A percentile compares a stretch with the other conserved stretches of the same genome.
Conservation (phyloP, 2,329 filamentous ascomycete species). For the Diaporthe capsici region DNA sequence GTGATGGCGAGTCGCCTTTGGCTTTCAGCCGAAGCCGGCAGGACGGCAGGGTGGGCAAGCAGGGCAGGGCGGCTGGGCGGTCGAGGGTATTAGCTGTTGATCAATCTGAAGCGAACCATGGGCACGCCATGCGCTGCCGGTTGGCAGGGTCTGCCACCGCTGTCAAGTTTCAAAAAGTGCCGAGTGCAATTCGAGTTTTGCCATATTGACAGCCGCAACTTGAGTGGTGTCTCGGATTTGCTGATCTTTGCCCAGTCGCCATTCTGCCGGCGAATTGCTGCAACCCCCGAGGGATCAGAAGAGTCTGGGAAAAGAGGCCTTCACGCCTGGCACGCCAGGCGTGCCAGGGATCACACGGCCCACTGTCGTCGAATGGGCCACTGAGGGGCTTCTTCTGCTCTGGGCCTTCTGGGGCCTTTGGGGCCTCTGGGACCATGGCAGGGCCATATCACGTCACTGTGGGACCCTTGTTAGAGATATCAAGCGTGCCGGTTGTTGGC, state of each 20-base stretch:
- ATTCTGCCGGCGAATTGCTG: conserved; percentile 7
- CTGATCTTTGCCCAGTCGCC: conserved; percentile 33
- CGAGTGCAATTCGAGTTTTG: conserved; percentile 25
- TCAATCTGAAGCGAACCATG: conserved; percentile 25
- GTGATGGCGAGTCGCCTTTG: conserved; percentile 19
- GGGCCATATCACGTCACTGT: conserved; percentile 38
- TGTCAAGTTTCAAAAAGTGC: conserved; percentile 26
- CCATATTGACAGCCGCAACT: conserved; percentile 22
- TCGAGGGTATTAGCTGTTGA: conserved; percentile 16
- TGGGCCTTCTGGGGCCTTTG: not conserved
- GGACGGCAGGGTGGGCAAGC: conserved; percentile 10
- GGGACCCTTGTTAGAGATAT: conserved; percentile 18
- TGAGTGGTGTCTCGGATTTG: conserved; percentile 35
- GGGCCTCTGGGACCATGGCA: conserved; percentile 7
- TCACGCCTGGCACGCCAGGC: conserved; percentile 1
- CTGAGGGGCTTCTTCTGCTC: not conserved
- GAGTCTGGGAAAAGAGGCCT: conserved; percentile 21
- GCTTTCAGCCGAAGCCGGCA: conserved; percentile 29
- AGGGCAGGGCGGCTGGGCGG: conserved; percentile 1
- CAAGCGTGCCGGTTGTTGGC: conserved; percentile 16
- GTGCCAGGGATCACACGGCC: not conserved
- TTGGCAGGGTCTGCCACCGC: conserved; percentile 20
- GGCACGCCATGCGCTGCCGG: conserved; percentile 5
- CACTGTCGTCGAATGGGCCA: conserved; percentile 19
- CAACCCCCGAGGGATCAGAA: conserved; percentile 19